Conservation (phyloP, 2,329 filamentous ascomycete genomes). For the Fusarium pininemorale region DNA sequence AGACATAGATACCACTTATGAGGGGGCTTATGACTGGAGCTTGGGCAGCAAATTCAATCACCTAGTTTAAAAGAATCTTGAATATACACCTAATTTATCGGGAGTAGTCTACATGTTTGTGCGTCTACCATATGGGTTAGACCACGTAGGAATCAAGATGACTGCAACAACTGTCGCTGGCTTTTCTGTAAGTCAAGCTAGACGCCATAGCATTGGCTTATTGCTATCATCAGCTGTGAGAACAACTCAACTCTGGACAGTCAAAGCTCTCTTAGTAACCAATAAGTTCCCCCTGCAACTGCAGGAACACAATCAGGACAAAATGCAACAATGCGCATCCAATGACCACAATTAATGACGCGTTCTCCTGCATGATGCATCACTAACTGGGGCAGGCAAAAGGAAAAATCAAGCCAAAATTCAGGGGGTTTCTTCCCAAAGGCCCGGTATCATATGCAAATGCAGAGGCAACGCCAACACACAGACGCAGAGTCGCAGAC, state of each 20-base stretch:
- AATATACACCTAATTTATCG: neutral
- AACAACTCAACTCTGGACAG: neutral
- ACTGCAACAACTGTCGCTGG: neutral
- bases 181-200: neutral
- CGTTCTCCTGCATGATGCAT: slow-evolving; percentile 42
- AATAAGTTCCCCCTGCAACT: neutral
- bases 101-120: neutral
- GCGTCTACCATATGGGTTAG: neutral
- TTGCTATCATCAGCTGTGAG: neutral
- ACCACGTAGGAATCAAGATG: neutral
- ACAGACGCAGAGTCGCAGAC: neutral
- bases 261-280: neutral
- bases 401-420: neutral
- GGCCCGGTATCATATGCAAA: slow-evolving; percentile 22
- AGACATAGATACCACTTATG: slow-evolving; percentile 32
- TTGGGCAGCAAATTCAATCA: neutral
- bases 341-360: slow-evolving; percentile 16
- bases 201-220: neutral
- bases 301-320: slow-evolving; percentile 2
- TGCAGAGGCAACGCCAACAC: slow-evolving; percentile 27
- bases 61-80: neutral
- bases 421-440: slow-evolving; percentile 25
- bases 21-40: slow-evolving; percentile 8
- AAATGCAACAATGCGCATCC: slow-evolving; percentile 10
- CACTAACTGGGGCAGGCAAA: slow-evolving; percentile 10